Base-by-base conservation (phyloP, 768 basidiomycete genomes). In the Mycena vitilis region DNA sequence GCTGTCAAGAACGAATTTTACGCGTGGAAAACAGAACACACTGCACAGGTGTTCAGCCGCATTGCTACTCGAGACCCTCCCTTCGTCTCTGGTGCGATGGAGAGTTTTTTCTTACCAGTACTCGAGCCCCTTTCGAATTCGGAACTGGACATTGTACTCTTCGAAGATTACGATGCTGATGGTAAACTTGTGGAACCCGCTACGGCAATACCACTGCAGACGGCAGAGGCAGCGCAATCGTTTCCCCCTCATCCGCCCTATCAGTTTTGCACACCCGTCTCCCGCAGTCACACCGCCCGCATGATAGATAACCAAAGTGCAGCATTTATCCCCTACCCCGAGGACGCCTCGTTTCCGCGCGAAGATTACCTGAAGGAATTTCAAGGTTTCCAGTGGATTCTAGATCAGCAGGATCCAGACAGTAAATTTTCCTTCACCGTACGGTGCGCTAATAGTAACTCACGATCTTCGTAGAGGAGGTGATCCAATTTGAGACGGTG, bases 251-350 rank as follows among this genome's bases (percentile, higher is more conserved):
- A 58, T 25, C 57, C 42, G 5, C 57, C 57, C 22, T 60, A 60
- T 22, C 59, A 84, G 15, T 77, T 78, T 20, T 88, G 87, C 68
- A 78, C 87, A 0, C 83, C 88, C 0, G 64, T 74, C 1, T 79
- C 80, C 1, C 73, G 75, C 16, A 87, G 78, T 63, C 13, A 23
- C 8, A 51, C 12, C 4, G 60, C 60, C 12, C 34, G 37, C 11
- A 69, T 81, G 52, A 34, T 61, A 18, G 37, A 68, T 47, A 30
- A 72, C 18, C 16, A 11, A 7, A 3, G 9, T 4, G 53, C 70
- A 5, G 11, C 54, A 0, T 89, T 88, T 49, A 62, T 84, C 4
- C 86, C 86, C 0, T 87, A 84, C 59, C 82, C 83, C 4, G 87
- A 89, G 51, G 84, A 88, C 49, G 70, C 75, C 0, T 18, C 6